phyloP scores from a whole-genome alignment of 2,329 filamentous ascomycete genomes.

The Aureobasidium sp. region DNA sequence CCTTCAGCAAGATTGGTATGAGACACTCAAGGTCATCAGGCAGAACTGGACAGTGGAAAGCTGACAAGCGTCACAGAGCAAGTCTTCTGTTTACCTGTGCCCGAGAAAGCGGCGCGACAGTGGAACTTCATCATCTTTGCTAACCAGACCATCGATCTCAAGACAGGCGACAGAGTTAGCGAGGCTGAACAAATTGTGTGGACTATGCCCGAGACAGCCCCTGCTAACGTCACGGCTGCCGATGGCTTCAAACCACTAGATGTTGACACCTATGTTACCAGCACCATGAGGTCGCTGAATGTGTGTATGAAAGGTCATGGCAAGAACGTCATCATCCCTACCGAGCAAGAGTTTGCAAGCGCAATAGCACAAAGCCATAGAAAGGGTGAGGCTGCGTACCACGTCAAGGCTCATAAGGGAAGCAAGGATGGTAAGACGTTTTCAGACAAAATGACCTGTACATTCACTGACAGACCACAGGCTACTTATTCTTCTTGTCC shows the following conservation, averaged over 20 bases:
- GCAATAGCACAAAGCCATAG: slow-evolving; percentile 54
- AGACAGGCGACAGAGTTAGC: slow-evolving; percentile 26
- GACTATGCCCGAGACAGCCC: slow-evolving; percentile 49
- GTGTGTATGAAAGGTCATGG: slow-evolving; percentile 40
- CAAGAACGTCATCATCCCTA: slow-evolving; percentile 46
- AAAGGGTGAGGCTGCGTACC: slow-evolving; percentile 56
- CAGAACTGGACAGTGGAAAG: neutral
- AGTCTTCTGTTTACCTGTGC: slow-evolving; percentile 55
- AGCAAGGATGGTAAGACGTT: slow-evolving; percentile 53
- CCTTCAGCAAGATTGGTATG: slow-evolving; percentile 43
- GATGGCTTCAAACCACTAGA: slow-evolving; percentile 20
- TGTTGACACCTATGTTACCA: slow-evolving; percentile 40
- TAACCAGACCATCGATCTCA: slow-evolving; percentile 44
- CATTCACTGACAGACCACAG: slow-evolving; percentile 28
- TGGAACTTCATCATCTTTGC: slow-evolving; percentile 58
- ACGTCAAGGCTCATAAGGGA: slow-evolving; percentile 57
- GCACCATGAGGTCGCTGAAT: slow-evolving; percentile 42
- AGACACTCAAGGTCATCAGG: neutral
- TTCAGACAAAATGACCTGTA: too few species aligned
- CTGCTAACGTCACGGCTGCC: slow-evolving; percentile 36
- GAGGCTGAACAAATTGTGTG: slow-evolving; percentile 52
- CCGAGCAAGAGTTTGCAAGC: slow-evolving; percentile 53
- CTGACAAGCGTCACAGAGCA: slow-evolving; percentile 36
- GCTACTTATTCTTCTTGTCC: slow-evolving; percentile 57
- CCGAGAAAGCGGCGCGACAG: slow-evolving; percentile 57